Base-by-base conservation (phyloP, 2,329 filamentous ascomycete species). In the Coniella lustricola region DNA sequence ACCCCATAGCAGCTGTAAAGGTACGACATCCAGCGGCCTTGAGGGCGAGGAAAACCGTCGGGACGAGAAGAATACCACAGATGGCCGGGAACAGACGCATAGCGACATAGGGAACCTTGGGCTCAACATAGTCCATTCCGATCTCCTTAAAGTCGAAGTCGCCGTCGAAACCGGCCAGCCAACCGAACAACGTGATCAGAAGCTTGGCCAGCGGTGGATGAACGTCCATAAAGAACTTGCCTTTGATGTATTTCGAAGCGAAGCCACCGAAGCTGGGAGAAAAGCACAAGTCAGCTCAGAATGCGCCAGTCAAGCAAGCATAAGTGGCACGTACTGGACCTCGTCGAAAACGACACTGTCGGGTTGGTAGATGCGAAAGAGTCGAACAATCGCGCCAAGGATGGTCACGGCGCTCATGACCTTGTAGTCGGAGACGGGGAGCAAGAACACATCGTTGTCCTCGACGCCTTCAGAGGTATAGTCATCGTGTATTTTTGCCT, bases 201-300 rank as follows among this genome's bases (percentile, higher is more conserved):
- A 98, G 81, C 75, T 98, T 98, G 57, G 93, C 93, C 52, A 98
- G 77, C 39, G 93, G 93, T 29, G 93, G 93, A 65, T 98, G 93
- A n/a, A 98, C 93, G 65, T 98, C 93, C 93, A 98, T 98, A 69
- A 98, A 98, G 79, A 98, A 98, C 66, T 79, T 85, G 62, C 93
- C 93, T 76, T 98, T 97, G 77, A 98, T 97, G 69, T 98, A 98
- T 70, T 98, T 98, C 60, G 87, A 89, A 56, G 93, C 93, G 65
- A 98, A 98, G 42, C 93, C 93, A 66, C 93, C 93, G 67, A 98
- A 98, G 71, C 90, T 95, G 62, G 56, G 55, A 33, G n/a, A 25
- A 22, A 25, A 4, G 20, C 25, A 42, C 9, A 8, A 8, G 37
- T 53, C 36, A 53, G 51, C 45, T 25, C 14, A 9, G 14, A 5